These are phyloP conservation scores for Alternaria gansuensis DNA, from an alignment of 2,329 filamentous ascomycete genomes.

Conservation along the genomic window DNA sequence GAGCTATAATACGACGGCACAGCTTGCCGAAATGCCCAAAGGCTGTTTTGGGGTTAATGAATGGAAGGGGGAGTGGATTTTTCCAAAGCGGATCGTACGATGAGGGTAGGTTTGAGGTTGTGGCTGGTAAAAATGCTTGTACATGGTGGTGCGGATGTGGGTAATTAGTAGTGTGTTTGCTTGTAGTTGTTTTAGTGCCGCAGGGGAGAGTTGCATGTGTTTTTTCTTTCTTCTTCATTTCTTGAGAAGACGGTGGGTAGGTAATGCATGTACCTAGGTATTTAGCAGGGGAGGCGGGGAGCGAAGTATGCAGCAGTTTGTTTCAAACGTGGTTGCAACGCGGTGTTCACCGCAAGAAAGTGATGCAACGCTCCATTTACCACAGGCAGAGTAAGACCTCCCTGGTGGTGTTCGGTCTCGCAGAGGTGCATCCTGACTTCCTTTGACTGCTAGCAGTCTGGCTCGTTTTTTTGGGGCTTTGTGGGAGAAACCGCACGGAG, in stretches of 20 bases:
- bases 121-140: neutral
- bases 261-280: neutral
- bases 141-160: neutral
- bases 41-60: neutral
- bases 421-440: neutral
- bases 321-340: neutral
- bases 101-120: neutral
- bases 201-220: neutral
- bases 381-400: neutral
- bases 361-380: slow-evolving; percentile 1
- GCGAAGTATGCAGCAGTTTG: neutral
- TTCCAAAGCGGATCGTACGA: neutral
- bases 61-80: neutral
- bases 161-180: neutral
- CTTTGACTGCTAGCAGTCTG: neutral
- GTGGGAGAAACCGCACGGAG: neutral
- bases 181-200: neutral
- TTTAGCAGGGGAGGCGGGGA: neutral
- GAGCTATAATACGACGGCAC: neutral
- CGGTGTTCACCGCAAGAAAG: slow-evolving; percentile 1
- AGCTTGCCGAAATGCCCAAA: neutral
- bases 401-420: neutral
- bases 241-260: neutral
- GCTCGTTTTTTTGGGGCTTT: neutral
- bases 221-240: neutral